Evolutionary conservation across 2,329 filamentous ascomycete species (phyloP).

Genomic region (Monosporascus sp.): DNA sequence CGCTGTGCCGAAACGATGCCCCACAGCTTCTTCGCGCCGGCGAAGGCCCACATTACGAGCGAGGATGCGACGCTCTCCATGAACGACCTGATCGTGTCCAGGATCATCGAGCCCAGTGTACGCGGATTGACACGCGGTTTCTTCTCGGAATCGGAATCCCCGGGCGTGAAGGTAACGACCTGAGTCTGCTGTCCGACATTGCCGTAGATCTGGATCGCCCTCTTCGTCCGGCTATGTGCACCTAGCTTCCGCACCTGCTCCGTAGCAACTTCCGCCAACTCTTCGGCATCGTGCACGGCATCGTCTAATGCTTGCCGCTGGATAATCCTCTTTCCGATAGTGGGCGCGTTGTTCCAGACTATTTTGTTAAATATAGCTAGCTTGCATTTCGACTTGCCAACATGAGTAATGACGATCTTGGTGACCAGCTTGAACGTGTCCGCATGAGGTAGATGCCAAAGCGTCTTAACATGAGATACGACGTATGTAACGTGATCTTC

Average conservation of each 20-base stretch:
- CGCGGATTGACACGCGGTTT: constrained; percentile 58
- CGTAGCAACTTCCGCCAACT: constrained; percentile 69
- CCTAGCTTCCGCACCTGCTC: constrained; percentile 75
- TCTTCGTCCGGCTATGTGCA: constrained; percentile 67
- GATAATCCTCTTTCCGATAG: constrained; percentile 56
- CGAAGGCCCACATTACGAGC: constrained; percentile 72
- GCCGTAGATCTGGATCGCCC: constrained; percentile 76
- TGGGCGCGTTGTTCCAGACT: constrained; percentile 73
- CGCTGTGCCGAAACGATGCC: constrained; percentile 68
- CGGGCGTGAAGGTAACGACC: constrained; percentile 55
- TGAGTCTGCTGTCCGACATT: constrained; percentile 65
- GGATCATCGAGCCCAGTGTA: constrained; percentile 63
- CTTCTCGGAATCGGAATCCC: constrained; percentile 40
- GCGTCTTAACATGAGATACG: constrained; percentile 56
- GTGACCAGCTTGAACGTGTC: constrained; percentile 75
- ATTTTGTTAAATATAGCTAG: constrained; percentile 82
- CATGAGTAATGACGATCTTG: constrained; percentile 90
- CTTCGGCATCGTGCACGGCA: constrained; percentile 65
- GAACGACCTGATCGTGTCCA: constrained; percentile 69
- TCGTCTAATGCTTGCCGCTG: constrained; percentile 72
- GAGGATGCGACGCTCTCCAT: constrained; percentile 70
- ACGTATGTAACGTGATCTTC: constrained; percentile 70
- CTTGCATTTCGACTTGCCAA: constrained; percentile 88
- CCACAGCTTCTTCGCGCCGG: constrained; percentile 59
- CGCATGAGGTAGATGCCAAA: constrained; percentile 82